phyloP scores from a whole-genome alignment of 2,329 filamentous ascomycete genomes.

The Gremmenia infestans region DNA sequence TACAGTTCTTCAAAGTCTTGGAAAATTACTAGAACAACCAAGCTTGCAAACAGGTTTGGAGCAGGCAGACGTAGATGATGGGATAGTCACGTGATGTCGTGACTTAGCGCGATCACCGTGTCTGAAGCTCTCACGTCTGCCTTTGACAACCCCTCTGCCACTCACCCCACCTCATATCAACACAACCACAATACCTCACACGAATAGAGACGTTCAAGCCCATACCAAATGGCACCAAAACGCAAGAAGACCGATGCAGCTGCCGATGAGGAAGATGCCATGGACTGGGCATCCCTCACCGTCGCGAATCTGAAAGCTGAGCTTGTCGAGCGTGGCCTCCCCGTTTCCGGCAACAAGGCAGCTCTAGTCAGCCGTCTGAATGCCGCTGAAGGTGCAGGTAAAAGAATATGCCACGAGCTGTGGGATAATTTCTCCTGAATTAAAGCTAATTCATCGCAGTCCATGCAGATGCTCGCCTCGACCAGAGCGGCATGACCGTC shows the following conservation, averaged over 20 bases:
- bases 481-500: constrained; percentile 57
- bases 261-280: neutral
- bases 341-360: constrained; percentile 4
- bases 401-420: neutral
- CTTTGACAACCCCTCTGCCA: too few species aligned
- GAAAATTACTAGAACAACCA: too few species aligned
- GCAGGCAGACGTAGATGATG: too few species aligned
- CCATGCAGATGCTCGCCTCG: constrained; percentile 13
- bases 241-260: neutral
- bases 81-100: too few species aligned
- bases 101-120: too few species aligned
- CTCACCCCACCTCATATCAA: too few species aligned
- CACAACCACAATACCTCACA: too few species aligned
- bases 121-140: too few species aligned
- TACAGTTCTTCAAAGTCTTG: too few species aligned
- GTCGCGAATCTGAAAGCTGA: constrained; percentile 6
- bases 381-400: neutral
- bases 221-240: neutral
- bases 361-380: constrained; percentile 4
- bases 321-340: neutral
- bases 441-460: neutral
- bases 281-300: neutral
- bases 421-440: neutral
- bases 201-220: neutral
- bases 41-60: too few species aligned